These are phyloP conservation scores for Neurospora terricola DNA, from an alignment of 495 filamentous ascomycete genomes.

Conservation along the genomic window DNA sequence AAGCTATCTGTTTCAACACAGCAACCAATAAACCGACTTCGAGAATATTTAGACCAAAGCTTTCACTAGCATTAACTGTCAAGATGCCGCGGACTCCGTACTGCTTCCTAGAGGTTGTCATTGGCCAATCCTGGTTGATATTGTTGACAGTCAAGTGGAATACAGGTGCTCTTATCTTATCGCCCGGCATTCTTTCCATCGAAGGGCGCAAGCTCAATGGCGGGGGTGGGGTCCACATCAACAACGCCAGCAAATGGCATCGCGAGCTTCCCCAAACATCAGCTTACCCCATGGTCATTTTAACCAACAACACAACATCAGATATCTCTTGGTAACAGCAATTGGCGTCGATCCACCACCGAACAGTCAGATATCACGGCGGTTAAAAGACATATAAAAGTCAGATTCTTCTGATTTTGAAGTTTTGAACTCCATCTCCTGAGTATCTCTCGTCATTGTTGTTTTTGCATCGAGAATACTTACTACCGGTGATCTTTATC, in stretches of 20 bases:
- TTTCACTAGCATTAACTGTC: not conserved
- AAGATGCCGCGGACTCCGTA: not conserved
- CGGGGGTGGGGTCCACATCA: not conserved
- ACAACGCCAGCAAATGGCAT: not conserved
- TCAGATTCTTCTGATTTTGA: not conserved
- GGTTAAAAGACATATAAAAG: not conserved
- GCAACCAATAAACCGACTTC: not conserved
- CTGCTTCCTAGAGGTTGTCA: not conserved
- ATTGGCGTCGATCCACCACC: not conserved
- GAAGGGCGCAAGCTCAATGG: not conserved
- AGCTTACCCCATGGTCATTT: not conserved
- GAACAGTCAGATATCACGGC: not conserved
- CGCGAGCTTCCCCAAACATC: not conserved
- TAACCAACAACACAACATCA: not conserved
- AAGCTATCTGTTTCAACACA: not conserved
- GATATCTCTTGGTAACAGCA: not conserved
- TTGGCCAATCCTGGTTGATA: not conserved
- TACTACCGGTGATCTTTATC: not conserved
- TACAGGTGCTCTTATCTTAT: not conserved
- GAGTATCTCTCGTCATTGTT: not conserved
- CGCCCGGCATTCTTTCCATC: not conserved
- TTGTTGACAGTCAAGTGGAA: too few species aligned
- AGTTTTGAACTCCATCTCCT: not conserved
- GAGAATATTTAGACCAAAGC: not conserved
- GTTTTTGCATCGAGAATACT: not conserved